These are phyloP conservation scores for Chaetomium tenue DNA, from an alignment of 495 filamentous ascomycete species.

Conservation along the genomic window DNA sequence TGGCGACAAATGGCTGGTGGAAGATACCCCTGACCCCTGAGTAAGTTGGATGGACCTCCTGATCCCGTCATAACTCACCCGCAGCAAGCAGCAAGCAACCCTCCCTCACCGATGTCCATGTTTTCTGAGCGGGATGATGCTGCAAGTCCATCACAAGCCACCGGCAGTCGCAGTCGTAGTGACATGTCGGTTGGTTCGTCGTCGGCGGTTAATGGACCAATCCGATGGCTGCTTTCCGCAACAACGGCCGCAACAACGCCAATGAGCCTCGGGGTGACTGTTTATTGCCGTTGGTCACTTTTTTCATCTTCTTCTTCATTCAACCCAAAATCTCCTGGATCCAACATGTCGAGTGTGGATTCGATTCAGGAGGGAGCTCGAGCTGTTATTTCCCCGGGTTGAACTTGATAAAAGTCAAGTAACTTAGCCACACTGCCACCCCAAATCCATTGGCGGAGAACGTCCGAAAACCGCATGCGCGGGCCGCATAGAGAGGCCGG, in stretches of 20 bases:
- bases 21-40: too few species aligned
- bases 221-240: neutral
- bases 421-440: constrained; percentile 6
- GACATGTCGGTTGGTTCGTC: neutral
- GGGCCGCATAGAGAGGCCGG: constrained; percentile 1
- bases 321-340: neutral
- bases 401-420: neutral
- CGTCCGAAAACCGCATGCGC: neutral
- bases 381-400: neutral
- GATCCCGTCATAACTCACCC: constrained; percentile 1
- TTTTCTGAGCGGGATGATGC: neutral
- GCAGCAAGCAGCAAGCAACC: neutral
- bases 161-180: constrained; percentile 6
- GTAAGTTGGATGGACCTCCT: neutral
- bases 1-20: too few species aligned
- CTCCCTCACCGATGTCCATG: neutral
- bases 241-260: neutral
- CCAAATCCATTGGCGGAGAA: neutral
- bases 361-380: neutral
- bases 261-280: neutral
- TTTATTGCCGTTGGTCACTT: neutral
- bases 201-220: constrained; percentile 15
- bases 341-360: neutral
- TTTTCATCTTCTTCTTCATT: neutral
- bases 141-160: constrained; percentile 9